A percentile compares a stretch with the other conserved stretches of the same genome.
Evolutionary conservation across 2,329 filamentous ascomycete species (phyloP).

Genomic region (Fusarium foetens): DNA sequence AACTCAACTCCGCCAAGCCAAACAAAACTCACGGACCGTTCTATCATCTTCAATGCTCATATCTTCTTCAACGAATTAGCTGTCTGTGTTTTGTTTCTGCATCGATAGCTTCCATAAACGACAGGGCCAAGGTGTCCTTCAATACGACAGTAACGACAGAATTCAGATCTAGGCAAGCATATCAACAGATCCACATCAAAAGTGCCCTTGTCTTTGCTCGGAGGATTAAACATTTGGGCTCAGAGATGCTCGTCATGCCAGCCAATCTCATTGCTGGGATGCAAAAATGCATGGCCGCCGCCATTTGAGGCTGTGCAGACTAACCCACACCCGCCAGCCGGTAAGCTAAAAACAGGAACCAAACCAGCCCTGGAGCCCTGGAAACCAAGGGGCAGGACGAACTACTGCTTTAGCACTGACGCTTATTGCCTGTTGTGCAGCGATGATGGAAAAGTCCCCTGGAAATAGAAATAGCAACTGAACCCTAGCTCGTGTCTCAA

Average conservation of each 20-base stretch:
- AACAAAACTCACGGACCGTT: background rate
- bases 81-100: slow-evolving; percentile 22
- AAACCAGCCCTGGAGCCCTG: slow-evolving; percentile 1
- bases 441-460: slow-evolving; percentile 20
- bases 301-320: slow-evolving; percentile 35
- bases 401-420: slow-evolving; percentile 23
- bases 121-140: slow-evolving; percentile 1
- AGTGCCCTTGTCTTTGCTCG: slow-evolving; percentile 20
- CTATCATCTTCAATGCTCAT: background rate
- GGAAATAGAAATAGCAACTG: slow-evolving; percentile 26
- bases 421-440: slow-evolving; percentile 18
- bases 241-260: slow-evolving; percentile 7
- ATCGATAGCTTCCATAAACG: background rate
- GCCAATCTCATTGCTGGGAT: background rate
- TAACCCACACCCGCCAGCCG: slow-evolving; percentile 28
- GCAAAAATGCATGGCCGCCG: slow-evolving; percentile 21
- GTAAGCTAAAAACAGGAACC: slow-evolving; percentile 40
- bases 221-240: slow-evolving; percentile 9
- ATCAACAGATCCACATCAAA: slow-evolving; percentile 21
- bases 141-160: slow-evolving; percentile 17
- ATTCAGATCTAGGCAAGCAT: slow-evolving; percentile 27
- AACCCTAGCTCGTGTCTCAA: slow-evolving; percentile 22
- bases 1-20: background rate
- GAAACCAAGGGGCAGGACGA: slow-evolving; percentile 21
- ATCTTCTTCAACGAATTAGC: slow-evolving; percentile 9